Evolutionary conservation across 2,329 filamentous ascomycete species (phyloP), one percentile per base, ranked within the genome.

Genomic region (Endoconidiophora polonica): DNA sequence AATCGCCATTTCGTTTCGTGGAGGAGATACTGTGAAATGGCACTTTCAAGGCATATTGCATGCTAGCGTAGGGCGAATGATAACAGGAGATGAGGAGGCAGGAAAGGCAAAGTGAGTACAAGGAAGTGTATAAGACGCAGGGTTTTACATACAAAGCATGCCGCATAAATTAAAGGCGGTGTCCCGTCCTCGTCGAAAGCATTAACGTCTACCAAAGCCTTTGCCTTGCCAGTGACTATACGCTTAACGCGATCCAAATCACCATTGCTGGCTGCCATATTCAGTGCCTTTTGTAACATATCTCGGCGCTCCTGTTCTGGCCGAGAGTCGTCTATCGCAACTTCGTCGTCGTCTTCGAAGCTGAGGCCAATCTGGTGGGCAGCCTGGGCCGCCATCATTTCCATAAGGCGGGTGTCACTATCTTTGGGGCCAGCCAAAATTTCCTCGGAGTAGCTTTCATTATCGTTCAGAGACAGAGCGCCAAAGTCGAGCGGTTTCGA

Each of bases 181-280:
- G 91, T 96, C 14, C 91, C 91, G 62, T 98, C 91, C 58, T 94
- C 85, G 62, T 98, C 91, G 10, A 85, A 76, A 51, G 81, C 79
- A 65, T 98, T 85, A 56, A 95, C 75, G 63, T 96, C 82, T 52
- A 96, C 74, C 60, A 80, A 87, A 7, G 75, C 63, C 58, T 78
- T 84, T 12, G 84, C 83, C 52, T 78, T 77, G 16, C 87, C 87
- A 41, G 72, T 67, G 3, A 96, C 68, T 39, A 98, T 73, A 60
- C 79, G 81, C 56, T 76, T 73, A 44, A 98, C 81, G 54, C 87
- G 79, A 44, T 83, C 79, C 39, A 86, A 77, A 65, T 96, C 91
- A 46, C 91, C 91, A 63, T 98, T 98, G 63, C 90, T 95, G 2
- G 91, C 87, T 10, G 91, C 90, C 79, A 95, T 93, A 60, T 90